Conservation (phyloP, 2,329 filamentous ascomycete species). For the Pseudogymnoascus sp. region DNA sequence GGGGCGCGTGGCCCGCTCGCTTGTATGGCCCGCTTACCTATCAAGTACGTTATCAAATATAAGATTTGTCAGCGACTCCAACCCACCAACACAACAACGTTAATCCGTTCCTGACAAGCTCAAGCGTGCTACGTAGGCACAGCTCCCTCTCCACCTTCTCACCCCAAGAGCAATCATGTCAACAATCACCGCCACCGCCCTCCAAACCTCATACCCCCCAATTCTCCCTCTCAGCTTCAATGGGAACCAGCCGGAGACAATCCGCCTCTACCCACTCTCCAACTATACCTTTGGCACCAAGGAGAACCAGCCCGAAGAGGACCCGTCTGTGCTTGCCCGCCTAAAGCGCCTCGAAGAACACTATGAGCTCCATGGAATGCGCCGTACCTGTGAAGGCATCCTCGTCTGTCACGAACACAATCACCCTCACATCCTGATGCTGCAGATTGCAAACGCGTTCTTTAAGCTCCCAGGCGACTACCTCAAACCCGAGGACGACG, state of each 20-base stretch:
- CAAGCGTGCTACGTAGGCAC: background rate
- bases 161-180: conserved; percentile 53
- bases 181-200: conserved; percentile 67
- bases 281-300: conserved; percentile 99
- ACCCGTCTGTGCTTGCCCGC: conserved; percentile 87
- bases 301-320: conserved; percentile 95
- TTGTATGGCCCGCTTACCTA: too few species aligned
- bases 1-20: too few species aligned
- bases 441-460: conserved; percentile 98
- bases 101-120: conserved; percentile 8
- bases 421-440: conserved; percentile 96
- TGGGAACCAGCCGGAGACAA: conserved; percentile 78
- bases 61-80: background rate
- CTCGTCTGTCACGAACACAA: conserved; percentile 98
- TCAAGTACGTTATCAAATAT: too few species aligned
- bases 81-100: background rate
- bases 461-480: conserved; percentile 99
- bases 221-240: conserved; percentile 78
- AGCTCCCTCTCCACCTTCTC: conserved; percentile 8
- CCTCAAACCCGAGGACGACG: conserved; percentile 78
- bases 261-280: conserved; percentile 86
- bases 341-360: conserved; percentile 94
- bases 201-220: conserved; percentile 73
- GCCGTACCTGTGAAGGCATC: conserved; percentile 92
- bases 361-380: conserved; percentile 87